A percentile compares a stretch with the other conserved stretches of the same genome.
These are phyloP conservation scores for Claviceps arundinis DNA, from an alignment of 2,329 filamentous ascomycete species.

Conservation along the genomic window DNA sequence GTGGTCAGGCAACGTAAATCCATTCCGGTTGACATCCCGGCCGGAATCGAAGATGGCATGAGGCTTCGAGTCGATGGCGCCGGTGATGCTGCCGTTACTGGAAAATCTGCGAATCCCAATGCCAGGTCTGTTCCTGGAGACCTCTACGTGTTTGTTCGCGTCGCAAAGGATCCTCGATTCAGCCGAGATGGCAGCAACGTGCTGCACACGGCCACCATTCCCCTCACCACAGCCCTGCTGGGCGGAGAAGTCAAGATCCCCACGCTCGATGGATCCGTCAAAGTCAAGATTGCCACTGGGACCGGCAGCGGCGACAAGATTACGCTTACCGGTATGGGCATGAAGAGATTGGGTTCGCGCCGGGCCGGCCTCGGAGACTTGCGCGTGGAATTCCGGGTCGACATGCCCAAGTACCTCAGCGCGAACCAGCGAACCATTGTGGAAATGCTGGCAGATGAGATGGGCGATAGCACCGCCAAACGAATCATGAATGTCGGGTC, in stretches of 20 bases:
- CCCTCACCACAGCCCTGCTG: constrained; percentile 81
- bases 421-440: constrained; percentile 84
- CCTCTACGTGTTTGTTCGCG: constrained; percentile 79
- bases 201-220: constrained; percentile 80
- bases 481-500: constrained; percentile 70
- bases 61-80: constrained; percentile 71
- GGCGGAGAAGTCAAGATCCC: constrained; percentile 84
- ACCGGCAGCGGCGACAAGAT: constrained; percentile 88
- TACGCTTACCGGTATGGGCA: constrained; percentile 80
- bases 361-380: constrained; percentile 64
- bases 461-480: constrained; percentile 84
- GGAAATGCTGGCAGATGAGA: constrained; percentile 93
- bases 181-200: constrained; percentile 79
- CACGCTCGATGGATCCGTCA: constrained; percentile 80
- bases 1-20: constrained; percentile 73
- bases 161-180: constrained; percentile 84
- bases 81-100: constrained; percentile 74
- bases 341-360: constrained; percentile 68
- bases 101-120: constrained; percentile 49
- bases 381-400: constrained; percentile 85
- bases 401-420: constrained; percentile 88
- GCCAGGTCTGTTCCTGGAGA: constrained; percentile 64
- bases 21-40: constrained; percentile 82
- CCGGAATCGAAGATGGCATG: constrained; percentile 95
- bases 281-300: constrained; percentile 80